phyloP scores from a whole-genome alignment of 2,329 filamentous ascomycete genomes.

The Aspergillus quadrilineatus region DNA sequence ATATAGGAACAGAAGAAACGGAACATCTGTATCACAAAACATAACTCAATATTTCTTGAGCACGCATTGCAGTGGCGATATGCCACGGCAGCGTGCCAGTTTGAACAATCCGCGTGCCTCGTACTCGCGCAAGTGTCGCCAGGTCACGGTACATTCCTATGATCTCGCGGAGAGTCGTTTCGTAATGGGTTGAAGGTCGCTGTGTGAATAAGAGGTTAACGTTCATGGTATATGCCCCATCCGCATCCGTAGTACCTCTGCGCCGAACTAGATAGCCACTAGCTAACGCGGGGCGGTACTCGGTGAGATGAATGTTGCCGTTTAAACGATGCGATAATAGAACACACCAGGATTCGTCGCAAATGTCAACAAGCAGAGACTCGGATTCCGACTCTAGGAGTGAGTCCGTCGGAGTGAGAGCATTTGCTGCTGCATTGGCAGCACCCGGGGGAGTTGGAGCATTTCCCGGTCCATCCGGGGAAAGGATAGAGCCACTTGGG shows the following conservation, averaged over 20 bases:
- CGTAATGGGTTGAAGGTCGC: slow-evolving; percentile 30
- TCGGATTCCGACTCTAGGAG: slow-evolving; percentile 53
- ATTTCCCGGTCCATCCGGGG: slow-evolving; percentile 45
- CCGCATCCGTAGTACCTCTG: slow-evolving; percentile 40
- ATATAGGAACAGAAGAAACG: slow-evolving; percentile 6
- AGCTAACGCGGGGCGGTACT: slow-evolving; percentile 44
- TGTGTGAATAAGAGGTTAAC: slow-evolving; percentile 44
- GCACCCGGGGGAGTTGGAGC: slow-evolving; percentile 39
- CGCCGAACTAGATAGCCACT: slow-evolving; percentile 50
- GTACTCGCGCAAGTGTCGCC: slow-evolving; percentile 42
- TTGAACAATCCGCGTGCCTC: slow-evolving; percentile 43
- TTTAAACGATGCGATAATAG: slow-evolving; percentile 53
- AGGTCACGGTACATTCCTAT: slow-evolving; percentile 48
- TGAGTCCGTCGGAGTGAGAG: slow-evolving; percentile 34
- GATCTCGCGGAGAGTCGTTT: slow-evolving; percentile 42
- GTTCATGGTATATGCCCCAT: slow-evolving; percentile 42
- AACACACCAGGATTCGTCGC: slow-evolving; percentile 61
- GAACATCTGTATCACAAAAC: slow-evolving; percentile 33
- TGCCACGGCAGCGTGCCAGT: slow-evolving; percentile 50
- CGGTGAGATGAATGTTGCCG: slow-evolving; percentile 41
- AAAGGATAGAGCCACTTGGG: slow-evolving; percentile 34
- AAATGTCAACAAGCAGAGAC: slow-evolving; percentile 56
- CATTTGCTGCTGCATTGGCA: slow-evolving; percentile 37
- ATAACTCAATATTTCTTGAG: slow-evolving; percentile 43
- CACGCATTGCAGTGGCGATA: slow-evolving; percentile 45